A percentile compares a stretch with the other conserved stretches of the same genome.
These are phyloP conservation scores for Plasmodium coatneyi DNA, from an alignment of 169 alveolate species.

Conservation along the genomic window DNA sequence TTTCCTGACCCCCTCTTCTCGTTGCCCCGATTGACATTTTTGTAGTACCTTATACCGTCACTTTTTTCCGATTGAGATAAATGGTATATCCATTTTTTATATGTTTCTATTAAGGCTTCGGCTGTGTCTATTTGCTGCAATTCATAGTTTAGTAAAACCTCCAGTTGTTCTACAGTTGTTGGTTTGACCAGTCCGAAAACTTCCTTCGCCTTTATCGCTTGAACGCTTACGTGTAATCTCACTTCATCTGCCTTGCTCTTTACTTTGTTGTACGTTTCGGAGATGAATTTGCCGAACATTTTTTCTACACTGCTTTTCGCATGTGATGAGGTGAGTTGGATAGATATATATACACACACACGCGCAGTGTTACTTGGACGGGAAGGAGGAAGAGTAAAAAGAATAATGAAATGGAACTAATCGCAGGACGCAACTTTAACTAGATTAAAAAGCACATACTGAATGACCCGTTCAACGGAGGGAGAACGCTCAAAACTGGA, in stretches of 20 bases:
- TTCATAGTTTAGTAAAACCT: slow-evolving; percentile 44
- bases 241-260: slow-evolving; percentile 65
- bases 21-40: slow-evolving; percentile 4
- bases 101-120: slow-evolving; percentile 39
- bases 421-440: neutral
- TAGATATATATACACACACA: neutral
- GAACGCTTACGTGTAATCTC: slow-evolving; percentile 63
- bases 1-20: slow-evolving; percentile 1
- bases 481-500: neutral
- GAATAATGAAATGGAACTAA: neutral
- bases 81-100: slow-evolving; percentile 65
- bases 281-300: slow-evolving; percentile 57
- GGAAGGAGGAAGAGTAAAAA: neutral
- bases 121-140: slow-evolving; percentile 62
- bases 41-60: slow-evolving; percentile 51
- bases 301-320: neutral
- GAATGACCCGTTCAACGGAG: neutral
- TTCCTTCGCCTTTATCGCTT: slow-evolving; percentile 68
- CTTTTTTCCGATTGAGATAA: slow-evolving; percentile 56
- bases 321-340: neutral
- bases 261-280: slow-evolving; percentile 66
- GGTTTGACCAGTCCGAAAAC: slow-evolving; percentile 53
- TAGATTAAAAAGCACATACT: neutral
- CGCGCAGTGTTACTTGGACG: neutral
- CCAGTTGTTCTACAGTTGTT: slow-evolving; percentile 39